Evolutionary conservation across 2,329 filamentous ascomycete genomes (phyloP).

Genomic region (Lasiodiplodia theobromae): DNA sequence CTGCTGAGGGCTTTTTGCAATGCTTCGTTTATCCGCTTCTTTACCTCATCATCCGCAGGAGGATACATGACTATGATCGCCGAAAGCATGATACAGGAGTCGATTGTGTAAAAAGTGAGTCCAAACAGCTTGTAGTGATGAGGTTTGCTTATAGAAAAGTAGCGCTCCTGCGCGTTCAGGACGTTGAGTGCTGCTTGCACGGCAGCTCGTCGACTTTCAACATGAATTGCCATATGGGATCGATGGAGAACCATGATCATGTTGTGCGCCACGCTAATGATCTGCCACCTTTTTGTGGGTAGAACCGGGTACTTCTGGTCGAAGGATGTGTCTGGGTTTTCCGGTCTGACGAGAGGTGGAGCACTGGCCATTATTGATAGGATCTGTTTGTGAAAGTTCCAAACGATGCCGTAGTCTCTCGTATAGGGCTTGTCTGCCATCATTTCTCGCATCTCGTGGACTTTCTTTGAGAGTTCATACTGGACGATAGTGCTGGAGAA

Average conservation of each 20-base stretch:
- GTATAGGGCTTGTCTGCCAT: constrained; percentile 12
- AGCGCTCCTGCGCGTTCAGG: constrained; percentile 9
- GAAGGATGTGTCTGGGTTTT: constrained; percentile 7
- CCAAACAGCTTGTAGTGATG: constrained; percentile 13
- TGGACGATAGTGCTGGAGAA: background rate
- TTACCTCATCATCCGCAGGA: constrained; percentile 3
- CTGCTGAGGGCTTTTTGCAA: background rate
- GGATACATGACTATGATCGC: constrained; percentile 6
- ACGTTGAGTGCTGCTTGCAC: constrained; percentile 12
- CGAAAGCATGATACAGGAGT: constrained; percentile 5
- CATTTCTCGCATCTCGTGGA: constrained; percentile 15
- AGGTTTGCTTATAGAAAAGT: background rate
- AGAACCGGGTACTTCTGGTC: background rate
- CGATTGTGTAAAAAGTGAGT: constrained; percentile 2
- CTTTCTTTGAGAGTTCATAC: constrained; percentile 10
- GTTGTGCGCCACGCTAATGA: constrained; percentile 3
- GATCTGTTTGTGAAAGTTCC: constrained; percentile 15
- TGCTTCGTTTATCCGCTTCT: constrained; percentile 5
- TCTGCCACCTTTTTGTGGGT: constrained; percentile 5
- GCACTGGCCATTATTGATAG: background rate
- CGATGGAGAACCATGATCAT: constrained; percentile 20
- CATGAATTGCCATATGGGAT: constrained; percentile 7
- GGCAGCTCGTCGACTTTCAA: constrained; percentile 13
- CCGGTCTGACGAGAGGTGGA: background rate
- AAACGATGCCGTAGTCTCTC: constrained; percentile 3